These are phyloP conservation scores for Edaphochlamys debaryana DNA, from an alignment of 139 green algal genomes.

Conservation along the genomic window DNA sequence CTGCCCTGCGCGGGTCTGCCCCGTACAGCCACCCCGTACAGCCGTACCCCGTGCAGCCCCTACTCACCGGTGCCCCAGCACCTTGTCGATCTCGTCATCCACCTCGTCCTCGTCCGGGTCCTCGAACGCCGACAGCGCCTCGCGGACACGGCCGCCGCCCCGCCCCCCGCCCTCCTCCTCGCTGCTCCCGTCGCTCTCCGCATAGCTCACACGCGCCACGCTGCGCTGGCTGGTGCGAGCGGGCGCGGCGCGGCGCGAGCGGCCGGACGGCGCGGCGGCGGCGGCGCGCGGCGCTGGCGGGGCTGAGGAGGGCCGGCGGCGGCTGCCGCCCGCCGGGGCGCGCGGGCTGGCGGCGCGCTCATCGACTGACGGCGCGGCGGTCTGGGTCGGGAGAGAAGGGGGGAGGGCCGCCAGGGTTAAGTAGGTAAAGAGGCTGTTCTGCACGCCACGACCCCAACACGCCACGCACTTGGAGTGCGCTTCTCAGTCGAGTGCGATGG, in stretches of 20 bases:
- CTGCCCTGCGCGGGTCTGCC: no score
- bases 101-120: conserved; percentile 54
- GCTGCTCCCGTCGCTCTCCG: conserved; percentile 29
- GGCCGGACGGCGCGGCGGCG: background rate
- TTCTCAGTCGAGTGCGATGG: no score
- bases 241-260: conserved; percentile 4
- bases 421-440: no score
- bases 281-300: background rate
- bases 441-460: no score
- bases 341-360: conserved; percentile 32
- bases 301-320: background rate
- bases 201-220: conserved; percentile 43
- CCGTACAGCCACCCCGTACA: no score
- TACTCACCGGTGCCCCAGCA: conserved; percentile 72
- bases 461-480: no score
- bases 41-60: no score
- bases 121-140: conserved; percentile 62
- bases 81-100: conserved; percentile 78
- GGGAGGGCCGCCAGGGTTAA: no score
- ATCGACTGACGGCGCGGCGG: background rate
- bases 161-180: background rate
- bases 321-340: background rate
- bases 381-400: no score
- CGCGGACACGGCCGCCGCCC: conserved; percentile 14
- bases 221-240: conserved; percentile 38